Evolutionary conservation across 352 stramenopile genomes (phyloP).

Genomic region (Pythium volutum): DNA sequence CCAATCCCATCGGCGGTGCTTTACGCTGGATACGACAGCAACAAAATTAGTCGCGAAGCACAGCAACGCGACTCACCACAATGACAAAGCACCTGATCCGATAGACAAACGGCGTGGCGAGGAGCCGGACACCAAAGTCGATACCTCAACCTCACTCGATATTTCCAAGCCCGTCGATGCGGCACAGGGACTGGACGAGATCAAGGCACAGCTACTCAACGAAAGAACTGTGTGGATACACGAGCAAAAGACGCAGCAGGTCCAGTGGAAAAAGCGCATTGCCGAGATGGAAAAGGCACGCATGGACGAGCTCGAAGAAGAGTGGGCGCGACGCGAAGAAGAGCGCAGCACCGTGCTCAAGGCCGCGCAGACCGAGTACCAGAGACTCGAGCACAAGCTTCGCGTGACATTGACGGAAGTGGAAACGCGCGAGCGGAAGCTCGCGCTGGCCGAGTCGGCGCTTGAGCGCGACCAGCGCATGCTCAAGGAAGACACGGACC

Average conservation of each 20-base stretch:
- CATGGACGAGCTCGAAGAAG: conserved; percentile 76
- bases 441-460: conserved; percentile 45
- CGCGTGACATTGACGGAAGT: conserved; percentile 52
- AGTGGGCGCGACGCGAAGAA: conserved; percentile 77
- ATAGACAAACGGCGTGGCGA: background rate
- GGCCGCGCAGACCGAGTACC: conserved; percentile 60
- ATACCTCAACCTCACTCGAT: background rate
- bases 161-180: background rate
- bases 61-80: too few relatives aligned
- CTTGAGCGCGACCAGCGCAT: conserved; percentile 54
- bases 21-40: background rate
- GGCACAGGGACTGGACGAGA: conserved; percentile 18
- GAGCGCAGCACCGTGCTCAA: conserved; percentile 56
- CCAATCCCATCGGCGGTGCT: background rate
- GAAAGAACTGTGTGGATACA: conserved; percentile 43
- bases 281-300: conserved; percentile 53
- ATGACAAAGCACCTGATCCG: background rate
- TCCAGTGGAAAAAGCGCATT: conserved; percentile 53
- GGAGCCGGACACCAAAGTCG: background rate
- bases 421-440: conserved; percentile 56
- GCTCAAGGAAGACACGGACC: conserved; percentile 55
- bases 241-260: conserved; percentile 45
- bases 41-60: too few relatives aligned
- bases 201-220: conserved; percentile 35
- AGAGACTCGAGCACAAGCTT: conserved; percentile 60